Percentiles rank a stretch among this genome's conserved stretches.
phyloP scores from a whole-genome alignment of 2,329 filamentous ascomycete genomes.

The Clarireedia paspali region DNA sequence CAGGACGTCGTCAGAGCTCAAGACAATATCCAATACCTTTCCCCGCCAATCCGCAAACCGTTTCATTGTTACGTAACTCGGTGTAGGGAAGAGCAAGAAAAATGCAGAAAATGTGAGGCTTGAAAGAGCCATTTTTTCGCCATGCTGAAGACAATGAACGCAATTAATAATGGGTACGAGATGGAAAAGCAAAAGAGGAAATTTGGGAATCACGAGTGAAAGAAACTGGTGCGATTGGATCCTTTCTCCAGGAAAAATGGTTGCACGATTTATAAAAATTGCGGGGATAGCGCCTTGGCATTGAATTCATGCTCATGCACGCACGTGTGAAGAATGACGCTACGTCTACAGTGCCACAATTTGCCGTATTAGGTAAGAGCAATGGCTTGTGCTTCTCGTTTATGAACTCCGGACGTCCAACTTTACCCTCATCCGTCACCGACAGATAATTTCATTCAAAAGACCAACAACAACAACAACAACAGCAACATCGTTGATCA shows the following conservation, averaged over 20 bases:
- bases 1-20: conserved; percentile 5
- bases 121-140: not conserved
- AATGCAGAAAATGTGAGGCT: not conserved
- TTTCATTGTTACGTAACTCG: conserved; percentile 11
- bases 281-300: not conserved
- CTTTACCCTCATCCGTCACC: no score
- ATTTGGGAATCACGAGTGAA: no score
- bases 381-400: no score
- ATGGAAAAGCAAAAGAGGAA: no score
- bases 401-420: no score
- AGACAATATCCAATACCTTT: conserved; percentile 5
- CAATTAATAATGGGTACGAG: not conserved
- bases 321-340: not conserved
- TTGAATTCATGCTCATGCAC: not conserved
- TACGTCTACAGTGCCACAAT: not conserved
- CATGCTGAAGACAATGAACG: not conserved
- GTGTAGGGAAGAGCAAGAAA: not conserved
- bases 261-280: not conserved
- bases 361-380: not conserved
- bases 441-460: no score
- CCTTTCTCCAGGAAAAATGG: not conserved
- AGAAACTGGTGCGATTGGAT: no score
- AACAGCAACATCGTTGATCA: no score
- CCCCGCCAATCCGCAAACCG: conserved; percentile 1
- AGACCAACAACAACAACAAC: no score